Evolutionary conservation across 78 protist genomes (phyloP).

Genomic region (Neovahlkampfia damariscottae): DNA sequence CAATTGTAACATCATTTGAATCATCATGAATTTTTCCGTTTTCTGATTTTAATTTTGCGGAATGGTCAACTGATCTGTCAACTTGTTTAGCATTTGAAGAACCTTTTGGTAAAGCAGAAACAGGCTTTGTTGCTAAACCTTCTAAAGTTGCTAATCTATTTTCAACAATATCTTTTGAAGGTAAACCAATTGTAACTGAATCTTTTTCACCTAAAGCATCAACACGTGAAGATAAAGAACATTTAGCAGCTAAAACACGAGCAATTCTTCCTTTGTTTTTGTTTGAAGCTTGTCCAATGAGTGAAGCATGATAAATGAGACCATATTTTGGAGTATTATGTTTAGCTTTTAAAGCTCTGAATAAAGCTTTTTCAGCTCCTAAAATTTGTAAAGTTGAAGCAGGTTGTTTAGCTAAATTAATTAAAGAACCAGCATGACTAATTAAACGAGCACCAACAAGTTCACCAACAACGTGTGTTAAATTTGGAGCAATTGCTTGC

Average conservation of each 20-base stretch:
- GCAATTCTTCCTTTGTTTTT: slow-evolving; percentile 95
- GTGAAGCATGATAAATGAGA: slow-evolving; percentile 90
- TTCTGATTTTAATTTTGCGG: background rate
- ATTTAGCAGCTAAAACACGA: slow-evolving; percentile 90
- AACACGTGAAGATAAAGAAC: slow-evolving; percentile 82
- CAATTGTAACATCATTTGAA: slow-evolving; percentile 1
- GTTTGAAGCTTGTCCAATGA: slow-evolving; percentile 84
- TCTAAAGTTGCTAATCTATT: slow-evolving; percentile 57
- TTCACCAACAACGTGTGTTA: slow-evolving; percentile 89
- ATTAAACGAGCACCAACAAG: slow-evolving; percentile 91
- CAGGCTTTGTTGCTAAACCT: slow-evolving; percentile 6
- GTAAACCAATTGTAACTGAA: slow-evolving; percentile 52
- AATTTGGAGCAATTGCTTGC: slow-evolving; percentile 92
- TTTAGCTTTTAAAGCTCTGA: slow-evolving; percentile 79
- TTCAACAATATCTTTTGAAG: slow-evolving; percentile 45
- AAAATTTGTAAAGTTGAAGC: slow-evolving; percentile 93
- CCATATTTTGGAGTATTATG: slow-evolving; percentile 96
- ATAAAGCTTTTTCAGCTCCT: slow-evolving; percentile 92
- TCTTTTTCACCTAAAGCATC: slow-evolving; percentile 88
- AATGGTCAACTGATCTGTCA: background rate
- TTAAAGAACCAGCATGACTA: slow-evolving; percentile 86
- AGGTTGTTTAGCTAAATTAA: slow-evolving; percentile 87
- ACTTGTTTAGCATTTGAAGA: background rate
- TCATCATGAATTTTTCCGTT: background rate
- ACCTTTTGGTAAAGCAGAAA: slow-evolving; percentile 18